Evolutionary conservation across 768 basidiomycete genomes (phyloP).

Genomic region (Rhodotorula toruloides): DNA sequence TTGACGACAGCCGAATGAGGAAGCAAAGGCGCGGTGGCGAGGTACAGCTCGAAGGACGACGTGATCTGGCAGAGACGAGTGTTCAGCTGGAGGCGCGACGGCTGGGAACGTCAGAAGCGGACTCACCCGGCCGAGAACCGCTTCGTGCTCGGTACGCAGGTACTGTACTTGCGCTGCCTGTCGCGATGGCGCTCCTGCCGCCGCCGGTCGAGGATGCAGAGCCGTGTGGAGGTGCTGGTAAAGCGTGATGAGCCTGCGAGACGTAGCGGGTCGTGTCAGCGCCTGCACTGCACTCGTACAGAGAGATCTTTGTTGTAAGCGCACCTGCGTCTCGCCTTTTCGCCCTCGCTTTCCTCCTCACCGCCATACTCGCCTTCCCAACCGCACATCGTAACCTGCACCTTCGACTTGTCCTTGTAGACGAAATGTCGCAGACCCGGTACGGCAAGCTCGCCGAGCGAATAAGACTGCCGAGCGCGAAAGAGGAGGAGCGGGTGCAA

Average conservation of each 20-base stretch:
- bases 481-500: conserved; percentile 20
- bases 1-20: conserved; percentile 83
- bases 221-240: conserved; percentile 85
- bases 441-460: conserved; percentile 62
- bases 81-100: not conserved
- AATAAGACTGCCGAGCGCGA: conserved; percentile 12
- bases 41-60: conserved; percentile 85
- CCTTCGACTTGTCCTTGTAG: conserved; percentile 82
- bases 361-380: conserved; percentile 80
- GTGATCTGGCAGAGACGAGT: conserved; percentile 60
- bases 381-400: conserved; percentile 79
- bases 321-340: conserved; percentile 53
- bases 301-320: not conserved
- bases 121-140: conserved; percentile 89
- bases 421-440: conserved; percentile 89
- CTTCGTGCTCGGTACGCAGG: conserved; percentile 75
- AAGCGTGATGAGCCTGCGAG: conserved; percentile 65
- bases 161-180: conserved; percentile 75
- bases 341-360: conserved; percentile 50
- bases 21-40: conserved; percentile 70
- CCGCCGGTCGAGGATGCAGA: conserved; percentile 83
- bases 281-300: too few species aligned
- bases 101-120: not conserved
- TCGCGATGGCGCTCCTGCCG: conserved; percentile 51
- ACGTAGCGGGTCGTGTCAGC: not conserved